Evolutionary conservation across 1,139 yeast genomes (phyloP), one percentile per base, ranked within the genome.

Genomic region (Taiozyma sp.): DNA sequence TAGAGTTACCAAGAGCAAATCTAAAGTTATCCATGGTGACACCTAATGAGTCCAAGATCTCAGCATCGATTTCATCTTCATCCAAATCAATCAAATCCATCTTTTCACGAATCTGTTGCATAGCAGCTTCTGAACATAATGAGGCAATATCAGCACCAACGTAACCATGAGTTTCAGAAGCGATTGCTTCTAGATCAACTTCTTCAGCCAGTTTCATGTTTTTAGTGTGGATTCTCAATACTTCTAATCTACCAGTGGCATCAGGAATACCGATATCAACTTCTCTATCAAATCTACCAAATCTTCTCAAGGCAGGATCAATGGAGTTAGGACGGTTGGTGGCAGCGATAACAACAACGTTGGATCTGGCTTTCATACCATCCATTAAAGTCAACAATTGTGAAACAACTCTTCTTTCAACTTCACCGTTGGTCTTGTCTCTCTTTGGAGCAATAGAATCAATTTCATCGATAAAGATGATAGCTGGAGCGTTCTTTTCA

Each of bases 391-490:
- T 93, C 69, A 93, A 82, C 67, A 93, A 80, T 76, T 93, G 99
- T 30, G 98, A 92, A 54, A 93, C 99, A 54, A 93, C 99, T 78
- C 99, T 87, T 76, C 99, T 86, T 71, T 86, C 92, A 62, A 95
- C 99, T 75, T 95, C 99, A 76, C 99, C 99, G 68, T 93, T 93
- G 52, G 99, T 92, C 83, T 95, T 95, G 77, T 93, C 99, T 80
- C 99, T 90, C 85, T 93, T 93, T 70, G 99, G 99, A 51, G 99
- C 99, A 67, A 93, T 95, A 14, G 98, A 92, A 70, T 93, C 99
- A 62, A 93, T 95, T 75, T 93, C 99, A 74, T 93, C 99, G 66
- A 93, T 93, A 74, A 93, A 95, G 61, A 93, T 93, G 66, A 93
- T 93, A 10, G 99, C 83, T 30, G 99, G 99, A 19, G 98, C 93